phyloP scores from a whole-genome alignment of 1,284 basidiomycete genomes.

The Papiliotrema flavescens region DNA sequence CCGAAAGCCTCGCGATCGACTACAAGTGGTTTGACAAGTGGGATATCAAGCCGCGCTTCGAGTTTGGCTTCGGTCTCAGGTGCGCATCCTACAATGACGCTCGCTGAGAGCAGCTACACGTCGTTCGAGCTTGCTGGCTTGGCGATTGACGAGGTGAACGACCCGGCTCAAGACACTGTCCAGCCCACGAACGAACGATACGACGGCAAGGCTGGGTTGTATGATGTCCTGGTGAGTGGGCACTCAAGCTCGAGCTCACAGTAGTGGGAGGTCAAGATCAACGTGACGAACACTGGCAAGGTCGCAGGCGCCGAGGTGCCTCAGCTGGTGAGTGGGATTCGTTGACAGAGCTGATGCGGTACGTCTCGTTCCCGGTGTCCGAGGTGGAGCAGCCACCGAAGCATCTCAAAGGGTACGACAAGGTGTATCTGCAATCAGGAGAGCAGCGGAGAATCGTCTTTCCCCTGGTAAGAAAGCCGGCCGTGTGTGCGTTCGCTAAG shows the following conservation, averaged over 20 bases:
- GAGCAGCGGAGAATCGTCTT: constrained; percentile 37
- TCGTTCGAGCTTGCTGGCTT: constrained; percentile 46
- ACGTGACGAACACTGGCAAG: constrained; percentile 50
- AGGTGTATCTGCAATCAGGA: constrained; percentile 40
- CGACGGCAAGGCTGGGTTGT: constrained; percentile 36
- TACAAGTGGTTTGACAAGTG: constrained; percentile 52
- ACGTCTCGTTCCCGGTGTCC: constrained; percentile 45
- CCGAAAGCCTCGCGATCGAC: constrained; percentile 50
- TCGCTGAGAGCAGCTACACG: constrained; percentile 38
- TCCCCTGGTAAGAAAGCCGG: constrained; percentile 30
- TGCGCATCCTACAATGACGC: constrained; percentile 1
- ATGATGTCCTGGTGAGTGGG: constrained; percentile 41
- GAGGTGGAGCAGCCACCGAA: constrained; percentile 45
- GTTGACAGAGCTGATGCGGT: constrained; percentile 22
- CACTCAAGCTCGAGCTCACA: not conserved
- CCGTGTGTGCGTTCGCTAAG: not conserved
- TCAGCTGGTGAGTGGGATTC: constrained; percentile 44
- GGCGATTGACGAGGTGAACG: constrained; percentile 19
- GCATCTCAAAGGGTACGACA: constrained; percentile 46
- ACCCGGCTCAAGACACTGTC: constrained; percentile 33
- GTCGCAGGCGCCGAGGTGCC: constrained; percentile 49
- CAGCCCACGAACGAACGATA: constrained; percentile 50
- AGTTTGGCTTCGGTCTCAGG: constrained; percentile 52
- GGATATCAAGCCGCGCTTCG: constrained; percentile 48
- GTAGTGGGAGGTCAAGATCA: constrained; percentile 36